Evolutionary conservation across 2,329 filamentous ascomycete species (phyloP).

Genomic region (Plectosphaerella sp.): DNA sequence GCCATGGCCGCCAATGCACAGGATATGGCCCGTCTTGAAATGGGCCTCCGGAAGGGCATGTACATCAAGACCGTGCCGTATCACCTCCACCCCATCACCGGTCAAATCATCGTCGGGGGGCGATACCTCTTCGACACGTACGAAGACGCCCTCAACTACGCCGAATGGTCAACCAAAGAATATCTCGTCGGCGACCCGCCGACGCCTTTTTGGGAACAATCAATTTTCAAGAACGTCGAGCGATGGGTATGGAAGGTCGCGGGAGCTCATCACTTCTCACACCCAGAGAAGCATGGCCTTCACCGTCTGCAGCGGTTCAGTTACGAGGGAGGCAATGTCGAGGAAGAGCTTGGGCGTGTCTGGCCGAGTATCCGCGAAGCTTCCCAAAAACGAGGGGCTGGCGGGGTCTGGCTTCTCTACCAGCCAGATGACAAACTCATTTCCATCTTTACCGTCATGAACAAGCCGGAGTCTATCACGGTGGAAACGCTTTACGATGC

Average conservation of each 20-base stretch:
- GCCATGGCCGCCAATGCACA: neutral
- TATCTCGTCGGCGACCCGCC: conserved; percentile 6
- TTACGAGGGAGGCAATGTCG: neutral
- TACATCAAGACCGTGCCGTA: conserved; percentile 10
- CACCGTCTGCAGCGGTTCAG: conserved; percentile 6
- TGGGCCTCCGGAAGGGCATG: conserved; percentile 10
- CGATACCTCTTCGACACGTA: conserved; percentile 10
- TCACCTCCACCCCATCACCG: conserved; percentile 7
- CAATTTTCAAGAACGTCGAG: conserved; percentile 3
- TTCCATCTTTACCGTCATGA: neutral
- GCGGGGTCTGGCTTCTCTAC: conserved; percentile 7
- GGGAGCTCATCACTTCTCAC: conserved; percentile 8
- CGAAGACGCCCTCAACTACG: conserved; percentile 10
- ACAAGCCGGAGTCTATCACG: neutral
- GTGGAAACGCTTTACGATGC: neutral
- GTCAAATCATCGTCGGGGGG: conserved; percentile 9
- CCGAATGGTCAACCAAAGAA: conserved; percentile 6
- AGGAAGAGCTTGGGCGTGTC: neutral
- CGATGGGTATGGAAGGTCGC: conserved; percentile 8
- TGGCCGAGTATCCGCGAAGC: conserved; percentile 1
- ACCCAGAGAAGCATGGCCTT: conserved; percentile 6
- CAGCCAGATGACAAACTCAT: conserved; percentile 2
- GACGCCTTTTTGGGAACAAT: conserved; percentile 5
- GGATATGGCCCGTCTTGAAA: neutral
- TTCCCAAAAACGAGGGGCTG: conserved; percentile 3